phyloP scores from a whole-genome alignment of 352 stramenopile genomes.

The Hyaloperonospora brassicae region DNA sequence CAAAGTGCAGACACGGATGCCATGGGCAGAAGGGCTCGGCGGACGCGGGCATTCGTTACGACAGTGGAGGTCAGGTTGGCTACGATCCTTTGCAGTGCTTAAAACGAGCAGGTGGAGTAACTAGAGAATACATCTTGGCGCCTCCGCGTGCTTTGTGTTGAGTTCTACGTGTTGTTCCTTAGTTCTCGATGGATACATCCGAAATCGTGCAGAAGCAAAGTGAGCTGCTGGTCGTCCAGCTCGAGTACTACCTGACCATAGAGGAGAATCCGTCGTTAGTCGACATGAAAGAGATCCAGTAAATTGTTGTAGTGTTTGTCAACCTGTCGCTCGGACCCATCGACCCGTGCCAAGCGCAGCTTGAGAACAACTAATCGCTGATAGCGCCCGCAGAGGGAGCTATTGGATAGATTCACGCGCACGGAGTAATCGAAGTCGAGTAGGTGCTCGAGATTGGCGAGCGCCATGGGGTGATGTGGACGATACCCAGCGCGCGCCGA shows the following conservation, averaged over 20 bases:
- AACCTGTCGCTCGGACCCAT: conserved; percentile 33
- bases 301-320: background rate
- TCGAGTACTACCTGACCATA: conserved; percentile 40
- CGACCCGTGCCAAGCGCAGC: conserved; percentile 28
- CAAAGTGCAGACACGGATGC: background rate
- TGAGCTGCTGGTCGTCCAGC: conserved; percentile 34
- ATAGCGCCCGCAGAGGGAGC: conserved; percentile 39
- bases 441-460: conserved; percentile 19
- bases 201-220: conserved; percentile 31
- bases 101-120: conserved; percentile 10
- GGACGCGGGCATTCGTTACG: background rate
- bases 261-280: conserved; percentile 1
- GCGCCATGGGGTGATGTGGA: conserved; percentile 6
- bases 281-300: background rate
- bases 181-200: conserved; percentile 28
- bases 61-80: background rate
- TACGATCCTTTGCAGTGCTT: no score
- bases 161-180: conserved; percentile 12
- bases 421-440: conserved; percentile 71
- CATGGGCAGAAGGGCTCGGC: conserved; percentile 2
- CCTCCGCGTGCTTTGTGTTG: conserved; percentile 19
- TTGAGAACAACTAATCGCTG: conserved; percentile 45
- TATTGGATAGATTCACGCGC: conserved; percentile 55
- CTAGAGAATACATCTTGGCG: conserved; percentile 28
- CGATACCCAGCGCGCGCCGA: no score